Percentiles rank a stretch among this genome's conserved stretches.
phyloP scores from a whole-genome alignment of 768 basidiomycete genomes.

The Mycena floridula region DNA sequence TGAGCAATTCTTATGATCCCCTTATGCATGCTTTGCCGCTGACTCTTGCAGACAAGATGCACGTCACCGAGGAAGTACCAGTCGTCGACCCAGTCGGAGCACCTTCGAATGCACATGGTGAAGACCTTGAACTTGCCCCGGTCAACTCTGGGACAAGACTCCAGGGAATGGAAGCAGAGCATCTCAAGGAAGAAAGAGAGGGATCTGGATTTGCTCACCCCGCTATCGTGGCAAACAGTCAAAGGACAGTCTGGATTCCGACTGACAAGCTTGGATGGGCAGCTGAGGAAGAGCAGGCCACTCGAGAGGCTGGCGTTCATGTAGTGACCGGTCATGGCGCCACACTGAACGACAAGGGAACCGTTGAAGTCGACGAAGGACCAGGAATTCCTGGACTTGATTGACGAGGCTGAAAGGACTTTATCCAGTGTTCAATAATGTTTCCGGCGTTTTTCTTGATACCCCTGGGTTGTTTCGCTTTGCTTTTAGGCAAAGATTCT shows the following conservation, averaged over 20 bases:
- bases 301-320: slow-evolving; percentile 44
- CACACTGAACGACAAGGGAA: slow-evolving; percentile 55
- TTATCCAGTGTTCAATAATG: no score
- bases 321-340: slow-evolving; percentile 42
- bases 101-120: not conserved
- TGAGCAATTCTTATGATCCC: slow-evolving; percentile 77
- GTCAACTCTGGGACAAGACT: slow-evolving; percentile 6
- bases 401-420: not conserved
- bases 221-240: slow-evolving; percentile 59
- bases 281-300: slow-evolving; percentile 56
- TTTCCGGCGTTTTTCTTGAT: no score
- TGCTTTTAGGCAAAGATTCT: no score
- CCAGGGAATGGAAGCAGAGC: slow-evolving; percentile 7
- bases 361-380: slow-evolving; percentile 35
- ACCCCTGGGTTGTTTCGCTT: no score
- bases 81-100: not conserved
- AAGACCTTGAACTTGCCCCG: not conserved
- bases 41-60: slow-evolving; percentile 67
- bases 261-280: slow-evolving; percentile 59
- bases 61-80: slow-evolving; percentile 13
- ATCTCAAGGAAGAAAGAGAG: slow-evolving; percentile 21
- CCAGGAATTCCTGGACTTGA: not conserved
- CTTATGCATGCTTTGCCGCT: slow-evolving; percentile 72
- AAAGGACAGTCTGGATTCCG: slow-evolving; percentile 83
- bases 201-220: slow-evolving; percentile 85